Percentiles rank a stretch among this genome's conserved stretches.
Conservation (phyloP, 495 filamentous ascomycete genomes). For the Daldinia vernicosa region DNA sequence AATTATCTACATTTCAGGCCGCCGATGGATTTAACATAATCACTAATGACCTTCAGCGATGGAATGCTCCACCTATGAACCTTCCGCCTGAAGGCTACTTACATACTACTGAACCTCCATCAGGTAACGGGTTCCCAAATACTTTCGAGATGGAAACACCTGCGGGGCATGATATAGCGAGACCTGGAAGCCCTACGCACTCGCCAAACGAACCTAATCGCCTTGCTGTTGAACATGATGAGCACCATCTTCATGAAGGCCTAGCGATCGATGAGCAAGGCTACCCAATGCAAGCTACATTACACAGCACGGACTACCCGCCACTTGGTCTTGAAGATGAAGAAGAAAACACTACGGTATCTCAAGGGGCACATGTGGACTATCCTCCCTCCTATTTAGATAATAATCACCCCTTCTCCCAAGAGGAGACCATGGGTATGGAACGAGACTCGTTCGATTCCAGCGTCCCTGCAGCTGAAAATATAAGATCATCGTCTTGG, state of each 20-base stretch:
- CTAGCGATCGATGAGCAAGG: conserved; percentile 12
- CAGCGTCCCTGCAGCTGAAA: not conserved
- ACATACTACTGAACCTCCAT: conserved; percentile 4
- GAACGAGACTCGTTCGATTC: conserved; percentile 12
- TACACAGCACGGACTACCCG: conserved; percentile 25
- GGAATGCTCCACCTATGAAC: conserved; percentile 22
- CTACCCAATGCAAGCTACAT: conserved; percentile 15
- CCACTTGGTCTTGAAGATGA: conserved; percentile 32
- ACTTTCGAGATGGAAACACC: conserved; percentile 4
- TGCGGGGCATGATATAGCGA: not conserved
- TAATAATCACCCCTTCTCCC: conserved; percentile 12
- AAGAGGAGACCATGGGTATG: conserved; percentile 16
- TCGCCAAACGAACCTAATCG: conserved; percentile 42
- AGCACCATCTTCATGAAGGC: not conserved
- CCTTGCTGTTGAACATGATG: conserved; percentile 35
- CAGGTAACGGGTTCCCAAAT: conserved; percentile 3
- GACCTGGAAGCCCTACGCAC: conserved; percentile 11
- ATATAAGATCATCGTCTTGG: conserved; percentile 25
- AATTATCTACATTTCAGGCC: conserved; percentile 18
- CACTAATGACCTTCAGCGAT: conserved; percentile 14
- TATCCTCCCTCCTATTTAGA: conserved; percentile 35
- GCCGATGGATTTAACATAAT: conserved; percentile 1
- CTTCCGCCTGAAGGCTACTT: conserved; percentile 16
- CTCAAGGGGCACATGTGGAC: conserved; percentile 8
- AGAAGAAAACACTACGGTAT: not conserved